Percentiles rank a stretch among this genome's conserved stretches.
phyloP scores from a whole-genome alignment of 2,329 filamentous ascomycete species.

The Scolecobasidium constrictum region DNA sequence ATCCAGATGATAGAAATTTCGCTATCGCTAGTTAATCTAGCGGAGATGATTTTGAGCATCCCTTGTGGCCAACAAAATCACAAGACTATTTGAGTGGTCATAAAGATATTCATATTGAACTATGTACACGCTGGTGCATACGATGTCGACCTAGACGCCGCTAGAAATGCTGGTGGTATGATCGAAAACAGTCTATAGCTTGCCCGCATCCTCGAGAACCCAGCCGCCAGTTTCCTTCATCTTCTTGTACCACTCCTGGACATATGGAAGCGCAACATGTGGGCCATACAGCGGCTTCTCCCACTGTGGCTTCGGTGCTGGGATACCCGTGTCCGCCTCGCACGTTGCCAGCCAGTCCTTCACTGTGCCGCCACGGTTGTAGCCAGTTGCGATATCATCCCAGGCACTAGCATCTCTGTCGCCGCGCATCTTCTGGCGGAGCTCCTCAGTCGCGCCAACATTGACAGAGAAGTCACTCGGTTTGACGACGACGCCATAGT shows the following conservation, averaged over 20 bases:
- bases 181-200: too few relatives aligned
- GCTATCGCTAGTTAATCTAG: too few relatives aligned
- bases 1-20: too few relatives aligned
- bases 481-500: conserved; percentile 36
- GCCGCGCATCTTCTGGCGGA: conserved; percentile 23
- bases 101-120: too few relatives aligned
- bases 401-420: conserved; percentile 14
- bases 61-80: too few relatives aligned
- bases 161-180: too few relatives aligned
- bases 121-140: too few relatives aligned
- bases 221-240: conserved; percentile 21
- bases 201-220: conserved; percentile 13
- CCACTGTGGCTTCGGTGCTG: conserved; percentile 33
- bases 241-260: conserved; percentile 31
- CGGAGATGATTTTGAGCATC: too few relatives aligned
- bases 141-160: too few relatives aligned
- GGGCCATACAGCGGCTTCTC: conserved; percentile 33
- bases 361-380: conserved; percentile 34
- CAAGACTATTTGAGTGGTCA: too few relatives aligned
- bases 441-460: conserved; percentile 22
- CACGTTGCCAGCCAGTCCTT: conserved; percentile 25
- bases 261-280: conserved; percentile 32
- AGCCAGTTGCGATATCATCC: conserved; percentile 18
- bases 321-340: conserved; percentile 32
- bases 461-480: conserved; percentile 25